A percentile compares a stretch with the other conserved stretches of the same genome.
These are phyloP conservation scores for Puccinia hordei DNA, from an alignment of 1,284 basidiomycete species.

Conservation along the genomic window DNA sequence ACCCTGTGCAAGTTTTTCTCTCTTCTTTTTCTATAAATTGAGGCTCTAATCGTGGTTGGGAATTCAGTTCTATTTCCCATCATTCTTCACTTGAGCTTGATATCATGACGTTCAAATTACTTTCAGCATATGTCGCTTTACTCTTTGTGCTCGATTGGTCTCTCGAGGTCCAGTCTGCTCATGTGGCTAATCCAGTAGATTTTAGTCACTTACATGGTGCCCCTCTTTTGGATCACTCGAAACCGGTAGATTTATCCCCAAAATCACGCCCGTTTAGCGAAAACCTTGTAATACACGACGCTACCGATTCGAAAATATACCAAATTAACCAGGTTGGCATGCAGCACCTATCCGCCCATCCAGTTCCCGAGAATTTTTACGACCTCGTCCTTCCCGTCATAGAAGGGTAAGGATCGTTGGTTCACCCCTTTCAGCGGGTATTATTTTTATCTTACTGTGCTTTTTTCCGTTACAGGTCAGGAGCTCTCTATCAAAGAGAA, in stretches of 20 bases:
- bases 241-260: too few species aligned
- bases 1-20: background rate
- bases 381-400: background rate
- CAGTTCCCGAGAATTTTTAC: background rate
- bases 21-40: slow-evolving; percentile 2
- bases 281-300: background rate
- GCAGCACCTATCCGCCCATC: background rate
- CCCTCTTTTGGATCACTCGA: too few species aligned
- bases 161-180: background rate
- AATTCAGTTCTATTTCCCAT: background rate
- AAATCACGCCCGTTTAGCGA: too few species aligned
- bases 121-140: background rate
- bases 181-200: too few species aligned
- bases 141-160: background rate
- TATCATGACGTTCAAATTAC: background rate
- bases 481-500: background rate
- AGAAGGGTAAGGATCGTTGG: background rate
- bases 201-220: too few species aligned
- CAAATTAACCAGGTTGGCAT: background rate
- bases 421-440: background rate
- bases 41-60: background rate
- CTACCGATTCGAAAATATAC: background rate
- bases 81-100: background rate
- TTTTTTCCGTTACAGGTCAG: background rate
- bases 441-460: background rate